Base-by-base conservation (phyloP, 2,329 filamentous ascomycete genomes). In the Penicillium sp. region DNA sequence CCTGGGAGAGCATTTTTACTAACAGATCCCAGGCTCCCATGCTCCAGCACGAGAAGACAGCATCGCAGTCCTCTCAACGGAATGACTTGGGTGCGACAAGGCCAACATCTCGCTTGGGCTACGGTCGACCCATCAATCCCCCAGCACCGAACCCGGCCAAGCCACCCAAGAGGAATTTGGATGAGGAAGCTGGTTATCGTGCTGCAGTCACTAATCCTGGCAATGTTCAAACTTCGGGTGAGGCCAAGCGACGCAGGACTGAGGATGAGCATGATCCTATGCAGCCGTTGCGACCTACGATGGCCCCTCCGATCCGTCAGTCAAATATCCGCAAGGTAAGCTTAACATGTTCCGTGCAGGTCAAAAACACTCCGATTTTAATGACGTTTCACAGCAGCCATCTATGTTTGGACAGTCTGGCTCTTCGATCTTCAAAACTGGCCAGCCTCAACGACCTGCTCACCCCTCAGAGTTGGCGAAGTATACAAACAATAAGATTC, bases 391-490 rank as follows among this genome's bases (percentile, higher is more conserved):
- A 71, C 62, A 65, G 13, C 80, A 82, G 65, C 73, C 75, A 38
- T 79, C 79, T n/a, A 74, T 78, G 33, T 78, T 78, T 63, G 73
- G 73, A 37, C 78, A 79, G 62, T 63, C 70, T 19, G 71, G 71
- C 35, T 70, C 74, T 37, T 74, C 76, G 4, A 71, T 75, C 51
- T 75, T 78, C 66, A 79, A 79, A 64, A 71, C 73, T 42, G 83
- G 79, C 49, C 82, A 85, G 66, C 86, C 90, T 40, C 78, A 81
- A 56, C 89, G 90, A 75, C 80, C 85, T 3, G 84, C 82, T 1
- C 89, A 93, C 70, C 90, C 91, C 1, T 82, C 93, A 72, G 92
- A 95, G 69, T 93, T 94, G 87, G 87, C 90, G n/a, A 91, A 94
- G 73, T 89, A 94, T 62, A 91, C 92, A 8, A 96, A 91, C 78